phyloP scores from a whole-genome alignment of 805 yeast species.

The Myxozyma geophila region DNA sequence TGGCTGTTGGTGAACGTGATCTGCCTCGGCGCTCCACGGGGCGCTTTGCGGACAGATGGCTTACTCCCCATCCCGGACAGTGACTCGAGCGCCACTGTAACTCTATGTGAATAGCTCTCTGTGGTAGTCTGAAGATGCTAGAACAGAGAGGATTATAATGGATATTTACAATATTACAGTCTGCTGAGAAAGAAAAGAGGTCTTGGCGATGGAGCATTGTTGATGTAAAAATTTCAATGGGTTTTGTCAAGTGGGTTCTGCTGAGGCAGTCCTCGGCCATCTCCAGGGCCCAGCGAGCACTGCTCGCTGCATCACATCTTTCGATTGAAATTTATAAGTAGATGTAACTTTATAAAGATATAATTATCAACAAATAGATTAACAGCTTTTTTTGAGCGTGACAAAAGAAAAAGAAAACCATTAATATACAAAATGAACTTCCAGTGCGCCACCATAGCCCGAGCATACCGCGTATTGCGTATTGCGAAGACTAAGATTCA shows the following conservation, averaged over 20 bases:
- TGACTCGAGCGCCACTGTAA: conserved; percentile 16
- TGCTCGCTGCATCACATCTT: no score
- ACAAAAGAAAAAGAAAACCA: neutral
- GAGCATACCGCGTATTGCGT: neutral
- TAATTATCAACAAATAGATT: no score
- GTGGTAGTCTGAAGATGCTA: neutral
- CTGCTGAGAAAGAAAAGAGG: neutral
- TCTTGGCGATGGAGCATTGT: no score
- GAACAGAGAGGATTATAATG: no score
- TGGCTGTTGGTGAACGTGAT: neutral
- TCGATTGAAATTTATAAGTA: no score
- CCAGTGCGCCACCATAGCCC: conserved; percentile 1
- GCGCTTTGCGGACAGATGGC: conserved; percentile 11
- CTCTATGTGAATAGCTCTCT: neutral
- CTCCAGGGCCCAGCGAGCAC: no score
- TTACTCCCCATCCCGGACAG: neutral
- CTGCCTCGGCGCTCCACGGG: conserved; percentile 2
- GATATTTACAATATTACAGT: neutral
- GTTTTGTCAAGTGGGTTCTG: no score
- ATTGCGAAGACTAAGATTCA: neutral
- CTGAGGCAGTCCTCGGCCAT: no score
- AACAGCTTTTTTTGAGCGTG: no score
- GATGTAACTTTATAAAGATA: no score
- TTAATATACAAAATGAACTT: conserved; percentile 5
- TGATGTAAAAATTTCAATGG: no score